Conservation (phyloP, 2,329 filamentous ascomycete genomes). For the Colletotrichum sp. region DNA sequence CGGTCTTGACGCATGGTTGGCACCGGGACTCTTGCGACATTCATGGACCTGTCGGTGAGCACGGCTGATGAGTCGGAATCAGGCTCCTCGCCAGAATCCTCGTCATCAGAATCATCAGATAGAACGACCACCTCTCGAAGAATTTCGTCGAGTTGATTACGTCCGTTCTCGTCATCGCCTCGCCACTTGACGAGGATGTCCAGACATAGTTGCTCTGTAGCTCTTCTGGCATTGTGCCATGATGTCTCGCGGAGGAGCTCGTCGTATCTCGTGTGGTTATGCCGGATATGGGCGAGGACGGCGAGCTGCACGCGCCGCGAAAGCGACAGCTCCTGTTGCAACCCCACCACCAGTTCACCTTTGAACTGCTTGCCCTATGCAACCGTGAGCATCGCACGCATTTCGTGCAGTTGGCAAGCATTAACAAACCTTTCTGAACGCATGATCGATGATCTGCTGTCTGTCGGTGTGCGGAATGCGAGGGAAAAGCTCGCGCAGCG, state of each 20-base stretch:
- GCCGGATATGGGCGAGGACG: slow-evolving; percentile 70
- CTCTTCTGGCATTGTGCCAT: slow-evolving; percentile 65
- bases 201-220: slow-evolving; percentile 65
- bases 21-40: not conserved
- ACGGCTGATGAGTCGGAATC: slow-evolving; percentile 34
- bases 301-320: slow-evolving; percentile 69
- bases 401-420: not conserved
- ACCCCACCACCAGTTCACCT: slow-evolving; percentile 62
- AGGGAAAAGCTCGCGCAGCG: slow-evolving; percentile 68
- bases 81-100: slow-evolving; percentile 38
- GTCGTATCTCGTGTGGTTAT: slow-evolving; percentile 72
- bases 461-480: slow-evolving; percentile 70
- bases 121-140: slow-evolving; percentile 71
- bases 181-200: slow-evolving; percentile 75
- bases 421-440: slow-evolving; percentile 64
- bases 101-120: slow-evolving; percentile 56
- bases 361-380: slow-evolving; percentile 55
- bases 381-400: not conserved
- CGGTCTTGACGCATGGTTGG: not conserved
- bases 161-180: slow-evolving; percentile 72
- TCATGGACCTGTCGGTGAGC: slow-evolving; percentile 5
- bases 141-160: slow-evolving; percentile 71
- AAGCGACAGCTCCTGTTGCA: slow-evolving; percentile 60
- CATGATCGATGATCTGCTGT: slow-evolving; percentile 65
- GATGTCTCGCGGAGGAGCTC: slow-evolving; percentile 61